phyloP scores from a whole-genome alignment of 257 asterid genomes.

The Lycium ferocissimum region DNA sequence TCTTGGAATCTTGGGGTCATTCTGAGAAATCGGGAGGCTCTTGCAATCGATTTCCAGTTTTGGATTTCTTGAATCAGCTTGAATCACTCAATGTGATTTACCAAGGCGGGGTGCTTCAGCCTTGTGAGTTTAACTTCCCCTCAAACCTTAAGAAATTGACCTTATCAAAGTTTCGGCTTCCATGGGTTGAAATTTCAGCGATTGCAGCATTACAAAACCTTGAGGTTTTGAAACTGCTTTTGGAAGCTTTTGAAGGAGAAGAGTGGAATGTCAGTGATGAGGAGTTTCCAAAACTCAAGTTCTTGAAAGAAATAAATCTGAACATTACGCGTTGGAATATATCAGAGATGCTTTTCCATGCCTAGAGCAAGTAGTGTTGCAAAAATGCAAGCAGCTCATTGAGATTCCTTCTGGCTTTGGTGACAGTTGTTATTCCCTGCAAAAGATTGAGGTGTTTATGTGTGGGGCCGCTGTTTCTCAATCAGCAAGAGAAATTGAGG shows the following conservation, averaged over 20 bases:
- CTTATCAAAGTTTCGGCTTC: background rate
- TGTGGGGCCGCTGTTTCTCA: background rate
- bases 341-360: slow-evolving; percentile 32
- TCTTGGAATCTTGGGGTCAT: background rate
- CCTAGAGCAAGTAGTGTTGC: slow-evolving; percentile 33
- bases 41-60: background rate
- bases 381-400: background rate
- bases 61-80: background rate
- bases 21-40: background rate
- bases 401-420: slow-evolving; percentile 28
- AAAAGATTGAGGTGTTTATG: slow-evolving; percentile 1
- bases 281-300: too few species aligned
- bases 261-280: background rate
- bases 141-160: too few species aligned
- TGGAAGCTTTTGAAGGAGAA: background rate
- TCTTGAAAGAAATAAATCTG: too few species aligned
- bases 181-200: slow-evolving; percentile 26
- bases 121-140: too few species aligned
- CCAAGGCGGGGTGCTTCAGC: too few species aligned
- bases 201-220: slow-evolving; percentile 28
- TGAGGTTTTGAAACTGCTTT: slow-evolving; percentile 26
- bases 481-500: slow-evolving; percentile 27
- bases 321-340: too few species aligned
- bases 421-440: background rate
- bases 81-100: slow-evolving; percentile 13